A percentile compares a stretch with the other conserved stretches of the same genome.
Evolutionary conservation across 148 eudicot genomes (phyloP).

Genomic region (Rhododendron simsii): DNA sequence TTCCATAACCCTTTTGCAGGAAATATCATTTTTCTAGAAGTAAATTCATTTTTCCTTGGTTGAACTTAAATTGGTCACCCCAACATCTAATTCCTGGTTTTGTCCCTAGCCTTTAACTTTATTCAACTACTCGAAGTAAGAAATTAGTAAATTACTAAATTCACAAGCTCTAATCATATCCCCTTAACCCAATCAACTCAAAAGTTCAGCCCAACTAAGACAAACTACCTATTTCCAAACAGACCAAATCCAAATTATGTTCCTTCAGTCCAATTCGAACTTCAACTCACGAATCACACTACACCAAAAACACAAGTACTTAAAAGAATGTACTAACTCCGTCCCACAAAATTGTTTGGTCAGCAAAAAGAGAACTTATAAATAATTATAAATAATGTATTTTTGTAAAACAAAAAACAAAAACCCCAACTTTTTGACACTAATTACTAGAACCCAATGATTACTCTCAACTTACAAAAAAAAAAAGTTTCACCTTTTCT

Average conservation of each 20-base stretch:
- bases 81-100: not conserved
- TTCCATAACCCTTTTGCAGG: not conserved
- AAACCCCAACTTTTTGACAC: not conserved
- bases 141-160: not conserved
- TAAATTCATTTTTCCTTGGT: not conserved
- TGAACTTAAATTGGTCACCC: not conserved
- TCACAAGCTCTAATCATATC: not conserved
- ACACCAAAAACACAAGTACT: not conserved
- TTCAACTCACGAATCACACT: not conserved
- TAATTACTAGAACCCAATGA: not conserved
- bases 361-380: not conserved
- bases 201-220: not conserved
- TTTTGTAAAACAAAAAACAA: not conserved
- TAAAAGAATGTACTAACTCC: not conserved
- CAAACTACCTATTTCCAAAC: not conserved
- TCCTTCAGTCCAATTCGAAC: not conserved
- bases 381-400: too few species aligned
- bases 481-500: not conserved
- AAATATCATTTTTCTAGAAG: not conserved
- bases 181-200: not conserved
- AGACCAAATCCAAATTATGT: not conserved
- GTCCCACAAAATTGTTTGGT: not conserved
- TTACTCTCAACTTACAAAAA: not conserved
- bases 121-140: not conserved
- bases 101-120: not conserved